phyloP scores from a whole-genome alignment of 2,329 filamentous ascomycete species.

The Hymenoscyphus fraxineus region DNA sequence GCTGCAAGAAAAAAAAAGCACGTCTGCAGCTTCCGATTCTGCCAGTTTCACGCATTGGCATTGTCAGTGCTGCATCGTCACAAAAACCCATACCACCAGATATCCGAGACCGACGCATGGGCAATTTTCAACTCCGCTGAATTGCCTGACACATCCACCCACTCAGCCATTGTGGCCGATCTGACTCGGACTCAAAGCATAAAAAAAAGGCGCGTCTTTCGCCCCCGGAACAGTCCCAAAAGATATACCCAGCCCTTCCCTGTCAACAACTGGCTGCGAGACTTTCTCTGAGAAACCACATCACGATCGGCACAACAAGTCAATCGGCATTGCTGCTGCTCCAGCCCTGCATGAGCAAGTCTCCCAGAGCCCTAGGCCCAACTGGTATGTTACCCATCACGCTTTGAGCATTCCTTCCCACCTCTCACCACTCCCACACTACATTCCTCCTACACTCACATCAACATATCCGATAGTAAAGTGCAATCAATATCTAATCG shows the following conservation, averaged over 20 bases:
- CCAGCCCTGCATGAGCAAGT: constrained; percentile 23
- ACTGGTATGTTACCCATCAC: constrained; percentile 28
- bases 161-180: constrained; percentile 7
- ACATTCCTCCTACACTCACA: constrained; percentile 24
- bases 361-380: constrained; percentile 26
- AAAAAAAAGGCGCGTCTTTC: constrained; percentile 9
- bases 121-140: constrained; percentile 21
- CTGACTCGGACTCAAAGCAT: constrained; percentile 16
- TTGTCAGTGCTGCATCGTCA: constrained; percentile 23
- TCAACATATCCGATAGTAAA: constrained; percentile 14
- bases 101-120: constrained; percentile 32
- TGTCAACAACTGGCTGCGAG: constrained; percentile 8
- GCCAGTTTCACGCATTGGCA: constrained; percentile 28
- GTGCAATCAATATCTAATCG: constrained; percentile 3
- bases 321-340: constrained; percentile 22
- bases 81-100: constrained; percentile 18
- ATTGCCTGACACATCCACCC: constrained; percentile 27
- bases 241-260: constrained; percentile 13
- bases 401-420: constrained; percentile 24
- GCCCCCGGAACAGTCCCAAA: constrained; percentile 7
- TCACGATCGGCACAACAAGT: constrained; percentile 22
- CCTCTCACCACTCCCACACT: constrained; percentile 15
- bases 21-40: constrained; percentile 4
- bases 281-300: constrained; percentile 5
- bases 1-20: constrained; percentile 9